Base-by-base conservation (phyloP, 192 early-diverging fungal genomes). In the Chytriomyces sp. region DNA sequence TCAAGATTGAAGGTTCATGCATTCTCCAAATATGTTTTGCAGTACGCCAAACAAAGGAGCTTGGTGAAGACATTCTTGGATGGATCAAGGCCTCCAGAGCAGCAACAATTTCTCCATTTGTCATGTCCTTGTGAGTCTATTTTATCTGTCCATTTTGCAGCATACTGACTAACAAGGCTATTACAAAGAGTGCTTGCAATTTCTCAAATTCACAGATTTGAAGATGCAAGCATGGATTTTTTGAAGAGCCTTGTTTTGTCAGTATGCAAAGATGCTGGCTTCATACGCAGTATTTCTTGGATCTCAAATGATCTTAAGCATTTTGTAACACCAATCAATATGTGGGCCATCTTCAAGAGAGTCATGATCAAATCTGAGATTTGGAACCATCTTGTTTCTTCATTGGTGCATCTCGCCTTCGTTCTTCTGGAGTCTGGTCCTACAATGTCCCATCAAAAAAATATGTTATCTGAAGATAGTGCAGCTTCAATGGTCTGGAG, bases 11-110 rank as follows among this genome's bases (percentile, higher is more conserved):
- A 55, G 66, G 66, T 36, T 31, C 66, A 31, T 22, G 33, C 7
- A 30, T 68, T 54, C 28, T 68, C 8, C 66, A 68, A 56, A 68
- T 68, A n/a, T 68, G 52, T 22, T 68, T 68, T 55, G 66, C 52
- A 12, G 44, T 68, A 5, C 66, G 66, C 4, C 66, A 68, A 52
- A 68, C 53, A 32, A 55, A 52, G 34, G 66, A 68, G 22, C n/a
- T 68, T 2, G 66, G 66, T 12, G 19, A 12, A 6, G 66, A 68
- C 8, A 36, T 68, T 33, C 34, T 68, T n/a, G 19, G 7, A 10
- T 31, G 33, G 30, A 8, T 56, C 4, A 68, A 68, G 38, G 14
- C 25, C 7, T 7, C n/a, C n/a, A 56, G 49, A 7, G 22, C 52
- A 34, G 22, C 19, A 26, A 56, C 53, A 32, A 26, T 55, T 0